phyloP scores from a whole-genome alignment of 306 rosid genomes.

The Vigna radiata region DNA sequence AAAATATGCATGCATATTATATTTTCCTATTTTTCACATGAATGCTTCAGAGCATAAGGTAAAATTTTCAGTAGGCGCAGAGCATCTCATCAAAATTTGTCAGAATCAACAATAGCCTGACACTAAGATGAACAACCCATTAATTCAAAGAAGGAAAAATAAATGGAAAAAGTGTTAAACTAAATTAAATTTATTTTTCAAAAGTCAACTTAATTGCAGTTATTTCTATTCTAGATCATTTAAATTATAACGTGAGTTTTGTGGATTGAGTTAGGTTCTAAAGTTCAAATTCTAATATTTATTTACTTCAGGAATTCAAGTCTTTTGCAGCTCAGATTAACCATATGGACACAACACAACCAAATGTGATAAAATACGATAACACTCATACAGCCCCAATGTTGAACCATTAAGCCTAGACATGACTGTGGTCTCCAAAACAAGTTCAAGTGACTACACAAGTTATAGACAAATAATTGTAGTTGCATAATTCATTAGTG shows the following conservation, averaged over 20 bases:
- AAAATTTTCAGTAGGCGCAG: neutral
- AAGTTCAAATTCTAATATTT: neutral
- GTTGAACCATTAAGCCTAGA: neutral
- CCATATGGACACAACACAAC: neutral
- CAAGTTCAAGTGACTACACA: neutral
- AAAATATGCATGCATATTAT: constrained; percentile 13
- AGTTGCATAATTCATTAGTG: constrained; percentile 33
- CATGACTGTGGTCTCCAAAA: constrained; percentile 1
- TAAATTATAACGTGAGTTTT: too few relatives aligned
- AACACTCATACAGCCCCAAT: constrained; percentile 16
- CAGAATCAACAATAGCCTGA: constrained; percentile 8
- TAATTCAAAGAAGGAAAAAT: constrained; percentile 17
- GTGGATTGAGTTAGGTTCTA: neutral
- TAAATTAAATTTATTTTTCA: neutral
- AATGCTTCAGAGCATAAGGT: neutral
- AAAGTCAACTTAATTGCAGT: neutral
- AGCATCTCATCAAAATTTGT: constrained; percentile 16
- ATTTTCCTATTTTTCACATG: neutral
- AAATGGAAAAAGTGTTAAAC: constrained; percentile 5
- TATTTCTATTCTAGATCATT: neutral
- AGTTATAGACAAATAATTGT: constrained; percentile 30
- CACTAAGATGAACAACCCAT: neutral
- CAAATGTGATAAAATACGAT: neutral
- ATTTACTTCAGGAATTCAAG: constrained; percentile 8
- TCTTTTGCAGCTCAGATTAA: constrained; percentile 1